Conservation (phyloP, 164 flowering plant genomes). For the Taxillus chinensis region DNA sequence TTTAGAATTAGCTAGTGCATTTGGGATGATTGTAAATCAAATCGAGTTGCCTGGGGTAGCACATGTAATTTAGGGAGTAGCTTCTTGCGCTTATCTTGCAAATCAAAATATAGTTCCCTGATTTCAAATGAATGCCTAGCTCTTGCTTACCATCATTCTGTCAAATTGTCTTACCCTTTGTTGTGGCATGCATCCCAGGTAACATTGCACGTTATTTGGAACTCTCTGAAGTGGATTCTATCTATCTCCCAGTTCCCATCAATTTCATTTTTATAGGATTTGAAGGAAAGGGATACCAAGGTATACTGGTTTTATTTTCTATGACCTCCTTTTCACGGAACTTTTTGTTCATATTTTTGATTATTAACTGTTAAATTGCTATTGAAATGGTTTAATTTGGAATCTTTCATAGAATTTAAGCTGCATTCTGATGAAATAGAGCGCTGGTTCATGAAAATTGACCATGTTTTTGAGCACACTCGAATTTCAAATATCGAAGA, state of each 20-base stretch:
- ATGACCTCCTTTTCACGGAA: neutral
- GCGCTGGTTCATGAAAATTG: constrained; percentile 92
- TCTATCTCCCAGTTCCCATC: constrained; percentile 85
- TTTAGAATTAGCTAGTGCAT: too few species aligned
- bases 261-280: constrained; percentile 95
- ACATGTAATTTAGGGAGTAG: neutral
- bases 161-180: too few species aligned
- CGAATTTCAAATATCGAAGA: constrained; percentile 72
- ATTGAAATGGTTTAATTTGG: neutral
- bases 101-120: neutral
- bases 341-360: neutral
- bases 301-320: constrained; percentile 20
- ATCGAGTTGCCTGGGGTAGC: neutral
- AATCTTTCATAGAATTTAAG: constrained; percentile 45
- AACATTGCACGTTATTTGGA: constrained; percentile 72
- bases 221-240: constrained; percentile 76
- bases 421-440: constrained; percentile 77
- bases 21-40: neutral
- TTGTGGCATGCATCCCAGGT: constrained; percentile 33
- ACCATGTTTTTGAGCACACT: constrained; percentile 88
- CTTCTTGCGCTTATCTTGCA: neutral
- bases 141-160: neutral
- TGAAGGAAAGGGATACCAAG: constrained; percentile 96
- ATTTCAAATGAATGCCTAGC: neutral
- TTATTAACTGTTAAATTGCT: neutral